phyloP scores from a whole-genome alignment of 2,329 filamentous ascomycete genomes.

The Colletotrichum sp. region DNA sequence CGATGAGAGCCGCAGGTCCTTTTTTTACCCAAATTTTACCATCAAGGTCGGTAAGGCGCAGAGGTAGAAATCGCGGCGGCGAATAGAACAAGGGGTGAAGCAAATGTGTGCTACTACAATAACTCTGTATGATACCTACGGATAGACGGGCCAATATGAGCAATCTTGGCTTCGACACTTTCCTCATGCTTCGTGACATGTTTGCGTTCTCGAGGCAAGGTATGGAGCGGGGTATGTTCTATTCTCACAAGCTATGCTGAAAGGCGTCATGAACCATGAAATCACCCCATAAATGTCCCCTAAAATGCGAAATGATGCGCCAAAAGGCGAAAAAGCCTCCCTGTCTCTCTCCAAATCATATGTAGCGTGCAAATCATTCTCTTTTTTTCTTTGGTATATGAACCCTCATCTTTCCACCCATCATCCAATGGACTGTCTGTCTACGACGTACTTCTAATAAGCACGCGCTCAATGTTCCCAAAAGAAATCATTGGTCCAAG shows the following conservation, averaged over 20 bases:
- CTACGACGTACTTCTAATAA: background rate
- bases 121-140: conserved; percentile 34
- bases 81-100: conserved; percentile 12
- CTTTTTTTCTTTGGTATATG: background rate
- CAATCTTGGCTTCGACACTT: conserved; percentile 7
- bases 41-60: background rate
- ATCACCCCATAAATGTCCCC: background rate
- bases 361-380: background rate
- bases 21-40: background rate
- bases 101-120: conserved; percentile 27
- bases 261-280: background rate
- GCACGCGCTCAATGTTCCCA: background rate
- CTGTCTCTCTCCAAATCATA: background rate
- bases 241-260: conserved; percentile 13
- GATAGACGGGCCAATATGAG: conserved; percentile 30
- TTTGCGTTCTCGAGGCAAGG: background rate
- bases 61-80: conserved; percentile 2
- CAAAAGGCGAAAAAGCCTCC: background rate
- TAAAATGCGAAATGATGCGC: background rate
- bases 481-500: background rate
- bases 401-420: background rate
- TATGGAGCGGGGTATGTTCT: background rate
- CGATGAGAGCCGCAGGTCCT: background rate
- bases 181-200: background rate
- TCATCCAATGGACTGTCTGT: background rate